Evolutionary conservation across 805 yeast genomes (phyloP), one percentile per base, ranked within the genome.

Genomic region (Komagataella mondaviorum): DNA sequence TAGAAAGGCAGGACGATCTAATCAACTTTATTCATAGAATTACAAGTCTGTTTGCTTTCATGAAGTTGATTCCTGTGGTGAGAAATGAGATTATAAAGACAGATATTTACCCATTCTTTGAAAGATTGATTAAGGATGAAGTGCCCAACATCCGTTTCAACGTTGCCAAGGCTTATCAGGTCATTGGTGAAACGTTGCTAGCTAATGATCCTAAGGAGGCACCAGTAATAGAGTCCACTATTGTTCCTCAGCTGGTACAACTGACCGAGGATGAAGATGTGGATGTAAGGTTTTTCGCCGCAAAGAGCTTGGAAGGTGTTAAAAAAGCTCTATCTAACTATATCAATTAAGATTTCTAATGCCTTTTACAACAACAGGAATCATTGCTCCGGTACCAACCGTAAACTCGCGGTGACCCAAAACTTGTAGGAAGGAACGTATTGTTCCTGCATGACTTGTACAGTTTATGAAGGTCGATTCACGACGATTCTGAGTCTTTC

Each of bases 81-180:
- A 68, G 73, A 54, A 70, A 77, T 36, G 67, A 72, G 44, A 77
- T 82, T 47, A 77, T 86, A 20, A 71, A 78, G 45, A 72, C 73
- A 45, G 82, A 83, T 57, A 77, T 90, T 47, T 71, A 89, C 59
- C 96, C 97, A 22, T 90, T 88, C 61, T 73, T 93, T 54, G 75
- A 80, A 57, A 80, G 78, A 49, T 73, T 91, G 59, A 73, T 81
- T 45, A 73, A 72, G 44, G 99, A 93, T 68, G 76, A 81, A 6
- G 97, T 93, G 52, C 96, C 99, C 59, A 93, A 93, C 66, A 90
- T 93, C 55, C 78, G 97, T 63, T 93, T 93, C 71, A 93, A 90
- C 68, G 89, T 86, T 55, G 97, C 99, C 23, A 89, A 88, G 67
- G 78, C 95, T 14, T 80, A 85, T 61, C 75, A 78, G 46, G 70